Conservation (phyloP, 371 early-diverging fungal species). For the Mortierella sp. region DNA sequence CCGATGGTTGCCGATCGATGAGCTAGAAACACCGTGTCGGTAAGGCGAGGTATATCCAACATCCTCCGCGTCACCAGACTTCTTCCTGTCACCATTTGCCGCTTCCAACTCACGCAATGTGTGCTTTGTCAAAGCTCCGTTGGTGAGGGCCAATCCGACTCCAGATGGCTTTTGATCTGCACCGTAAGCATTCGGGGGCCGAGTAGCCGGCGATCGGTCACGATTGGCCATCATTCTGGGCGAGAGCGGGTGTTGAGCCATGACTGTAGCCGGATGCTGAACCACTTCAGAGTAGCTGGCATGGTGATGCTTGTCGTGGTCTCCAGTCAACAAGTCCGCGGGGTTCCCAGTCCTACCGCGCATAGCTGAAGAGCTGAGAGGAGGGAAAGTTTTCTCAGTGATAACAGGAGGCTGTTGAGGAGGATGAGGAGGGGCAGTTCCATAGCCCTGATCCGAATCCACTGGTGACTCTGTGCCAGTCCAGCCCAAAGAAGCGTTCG, state of each 20-base stretch:
- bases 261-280: conserved; percentile 17
- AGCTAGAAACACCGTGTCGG: conserved; percentile 50
- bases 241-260: conserved; percentile 19
- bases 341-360: not conserved
- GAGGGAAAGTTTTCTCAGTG: conserved; percentile 47
- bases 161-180: conserved; percentile 2
- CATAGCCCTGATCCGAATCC: conserved; percentile 53
- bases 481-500: conserved; percentile 34
- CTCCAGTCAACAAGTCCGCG: not conserved
- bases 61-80: conserved; percentile 23
- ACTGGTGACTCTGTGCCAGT: conserved; percentile 28
- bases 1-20: conserved; percentile 44
- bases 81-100: conserved; percentile 4
- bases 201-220: conserved; percentile 12
- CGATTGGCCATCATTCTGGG: conserved; percentile 14
- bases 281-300: conserved; percentile 39
- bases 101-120: conserved; percentile 29
- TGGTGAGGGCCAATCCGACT: not conserved
- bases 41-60: conserved; percentile 53
- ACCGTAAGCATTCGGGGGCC: conserved; percentile 9
- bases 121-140: conserved; percentile 9
- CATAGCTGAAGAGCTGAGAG: conserved; percentile 12
- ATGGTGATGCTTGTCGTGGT: conserved; percentile 12
- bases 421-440: conserved; percentile 38
- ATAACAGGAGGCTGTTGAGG: conserved; percentile 39